These are phyloP conservation scores for Pholiota conissans DNA, from an alignment of 768 basidiomycete species.

Conservation along the genomic window DNA sequence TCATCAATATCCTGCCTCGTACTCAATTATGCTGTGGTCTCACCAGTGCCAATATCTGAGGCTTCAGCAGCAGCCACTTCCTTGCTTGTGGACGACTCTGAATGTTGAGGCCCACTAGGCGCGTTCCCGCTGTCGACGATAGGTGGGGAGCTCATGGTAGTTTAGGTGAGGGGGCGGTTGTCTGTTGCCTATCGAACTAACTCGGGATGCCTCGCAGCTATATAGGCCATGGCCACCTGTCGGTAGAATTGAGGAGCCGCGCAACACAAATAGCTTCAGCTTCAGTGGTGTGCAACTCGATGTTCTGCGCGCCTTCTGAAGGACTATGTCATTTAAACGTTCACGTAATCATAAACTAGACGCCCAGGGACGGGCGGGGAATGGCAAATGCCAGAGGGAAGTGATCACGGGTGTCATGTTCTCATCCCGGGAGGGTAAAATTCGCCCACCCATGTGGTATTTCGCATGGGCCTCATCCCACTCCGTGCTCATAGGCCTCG, in stretches of 20 bases:
- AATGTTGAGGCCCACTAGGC: no score
- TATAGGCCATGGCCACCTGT: no score
- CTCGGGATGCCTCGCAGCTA: no score
- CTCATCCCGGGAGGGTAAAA: background rate
- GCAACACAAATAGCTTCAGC: background rate
- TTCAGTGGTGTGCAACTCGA: no score
- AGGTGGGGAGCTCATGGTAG: background rate
- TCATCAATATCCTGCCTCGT: no score
- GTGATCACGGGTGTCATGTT: background rate
- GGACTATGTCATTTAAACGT: no score
- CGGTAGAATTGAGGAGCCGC: background rate
- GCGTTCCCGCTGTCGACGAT: background rate
- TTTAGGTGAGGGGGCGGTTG: no score
- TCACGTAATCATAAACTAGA: background rate
- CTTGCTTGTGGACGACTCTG: background rate
- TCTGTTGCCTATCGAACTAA: no score
- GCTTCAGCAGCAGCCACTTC: background rate
- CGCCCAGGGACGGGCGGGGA: background rate
- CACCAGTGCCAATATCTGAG: no score
- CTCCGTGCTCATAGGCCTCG: background rate
- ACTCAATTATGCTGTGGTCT: no score
- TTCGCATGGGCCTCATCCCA: background rate
- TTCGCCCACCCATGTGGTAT: background rate
- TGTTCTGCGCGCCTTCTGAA: no score
- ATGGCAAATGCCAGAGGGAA: background rate